Percentiles rank a stretch among this genome's conserved stretches.
phyloP scores from a whole-genome alignment of 1,139 yeast genomes.

The Arxiozyma heterogenica region DNA sequence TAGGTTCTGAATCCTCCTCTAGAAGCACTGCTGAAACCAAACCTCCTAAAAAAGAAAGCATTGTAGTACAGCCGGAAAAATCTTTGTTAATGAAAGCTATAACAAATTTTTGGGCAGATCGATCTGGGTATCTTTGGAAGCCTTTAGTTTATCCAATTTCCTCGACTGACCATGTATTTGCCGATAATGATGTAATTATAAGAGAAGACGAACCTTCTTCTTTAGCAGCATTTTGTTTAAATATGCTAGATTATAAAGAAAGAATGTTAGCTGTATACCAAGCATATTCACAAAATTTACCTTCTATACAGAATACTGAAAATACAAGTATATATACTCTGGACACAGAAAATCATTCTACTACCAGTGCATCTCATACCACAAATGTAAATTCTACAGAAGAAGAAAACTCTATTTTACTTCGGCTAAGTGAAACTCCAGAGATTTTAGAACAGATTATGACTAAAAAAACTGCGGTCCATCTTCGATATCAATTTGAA shows the following conservation, averaged over 20 bases:
- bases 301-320: not conserved
- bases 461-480: constrained; percentile 79
- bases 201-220: constrained; percentile 97
- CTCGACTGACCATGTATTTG: constrained; percentile 81
- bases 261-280: constrained; percentile 35
- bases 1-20: constrained; percentile 11
- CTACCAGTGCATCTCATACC: not conserved
- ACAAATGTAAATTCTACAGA: not conserved
- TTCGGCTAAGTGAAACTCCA: constrained; percentile 1
- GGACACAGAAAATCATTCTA: not conserved
- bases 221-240: constrained; percentile 82
- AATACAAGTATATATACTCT: not conserved
- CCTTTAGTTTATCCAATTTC: constrained; percentile 78
- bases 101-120: constrained; percentile 93
- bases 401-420: not conserved
- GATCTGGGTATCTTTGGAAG: constrained; percentile 94
- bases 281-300: not conserved
- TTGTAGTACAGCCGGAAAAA: constrained; percentile 45
- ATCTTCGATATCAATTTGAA: constrained; percentile 81
- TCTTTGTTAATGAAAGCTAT: constrained; percentile 73
- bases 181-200: constrained; percentile 87
- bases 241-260: constrained; percentile 70
- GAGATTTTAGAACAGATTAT: constrained; percentile 35
- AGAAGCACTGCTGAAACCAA: constrained; percentile 17
- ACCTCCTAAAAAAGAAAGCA: constrained; percentile 20